phyloP scores from a whole-genome alignment of 345 rosid genomes.

The Murraya paniculata region DNA sequence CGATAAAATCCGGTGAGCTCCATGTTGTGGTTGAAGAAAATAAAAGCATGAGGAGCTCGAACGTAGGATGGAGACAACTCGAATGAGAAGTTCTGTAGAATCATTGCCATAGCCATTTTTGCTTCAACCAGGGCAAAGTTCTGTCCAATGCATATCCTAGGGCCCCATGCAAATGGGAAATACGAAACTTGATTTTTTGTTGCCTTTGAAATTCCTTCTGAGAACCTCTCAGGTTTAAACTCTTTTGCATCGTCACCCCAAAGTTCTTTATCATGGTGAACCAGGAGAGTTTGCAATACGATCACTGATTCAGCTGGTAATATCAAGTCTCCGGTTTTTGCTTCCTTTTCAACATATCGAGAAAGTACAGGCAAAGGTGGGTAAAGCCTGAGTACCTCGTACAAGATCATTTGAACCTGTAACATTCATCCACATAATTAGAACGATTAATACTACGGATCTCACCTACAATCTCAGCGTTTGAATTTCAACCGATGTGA shows the following conservation, averaged over 20 bases:
- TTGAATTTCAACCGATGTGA: too few species aligned
- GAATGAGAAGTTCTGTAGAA: slow-evolving; percentile 15
- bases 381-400: slow-evolving; percentile 27
- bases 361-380: slow-evolving; percentile 7
- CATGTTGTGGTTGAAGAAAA: slow-evolving; percentile 46
- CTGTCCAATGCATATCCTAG: slow-evolving; percentile 31
- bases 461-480: too few species aligned
- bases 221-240: slow-evolving; percentile 37
- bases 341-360: slow-evolving; percentile 13
- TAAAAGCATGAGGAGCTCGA: slow-evolving; percentile 23
- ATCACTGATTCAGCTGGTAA: slow-evolving; percentile 13
- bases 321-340: slow-evolving; percentile 18
- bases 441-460: too few species aligned
- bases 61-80: slow-evolving; percentile 26
- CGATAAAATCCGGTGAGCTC: slow-evolving; percentile 39
- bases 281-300: not conserved
- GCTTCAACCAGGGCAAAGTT: slow-evolving; percentile 26
- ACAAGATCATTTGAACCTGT: slow-evolving; percentile 21
- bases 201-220: slow-evolving; percentile 34
- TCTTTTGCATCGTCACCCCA: slow-evolving; percentile 40
- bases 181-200: slow-evolving; percentile 17
- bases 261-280: slow-evolving; percentile 28
- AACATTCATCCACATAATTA: not conserved
- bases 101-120: slow-evolving; percentile 19
- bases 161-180: slow-evolving; percentile 30